Conservation (phyloP, 495 filamentous ascomycete genomes). For the Hypoxylon fragiforme region DNA sequence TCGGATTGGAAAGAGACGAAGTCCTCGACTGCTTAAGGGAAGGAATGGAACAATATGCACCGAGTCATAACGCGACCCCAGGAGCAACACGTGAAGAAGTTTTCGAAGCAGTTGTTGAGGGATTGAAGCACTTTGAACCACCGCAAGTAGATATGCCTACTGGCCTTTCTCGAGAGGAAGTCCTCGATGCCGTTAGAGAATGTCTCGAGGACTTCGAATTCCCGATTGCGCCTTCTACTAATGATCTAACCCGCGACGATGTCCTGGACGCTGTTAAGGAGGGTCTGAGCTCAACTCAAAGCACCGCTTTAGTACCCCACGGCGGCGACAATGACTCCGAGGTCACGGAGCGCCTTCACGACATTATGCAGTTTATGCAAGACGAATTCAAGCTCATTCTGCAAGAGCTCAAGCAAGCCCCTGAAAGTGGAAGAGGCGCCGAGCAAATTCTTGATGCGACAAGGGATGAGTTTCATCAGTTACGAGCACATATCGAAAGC, state of each 20-base stretch:
- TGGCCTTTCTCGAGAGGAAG: constrained; percentile 73
- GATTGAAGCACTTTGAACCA: constrained; percentile 73
- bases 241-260: constrained; percentile 55
- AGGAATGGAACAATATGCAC: constrained; percentile 76
- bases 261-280: constrained; percentile 59
- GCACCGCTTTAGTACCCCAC: constrained; percentile 40
- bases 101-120: constrained; percentile 77
- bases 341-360: constrained; percentile 72
- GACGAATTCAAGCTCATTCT: constrained; percentile 61
- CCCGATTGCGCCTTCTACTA: constrained; percentile 51
- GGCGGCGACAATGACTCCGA: constrained; percentile 51
- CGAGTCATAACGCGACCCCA: constrained; percentile 46
- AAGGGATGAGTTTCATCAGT: constrained; percentile 79
- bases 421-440: constrained; percentile 73
- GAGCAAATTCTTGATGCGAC: constrained; percentile 83
- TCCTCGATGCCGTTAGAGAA: constrained; percentile 73
- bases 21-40: constrained; percentile 82
- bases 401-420: constrained; percentile 72
- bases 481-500: constrained; percentile 73
- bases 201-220: constrained; percentile 77
- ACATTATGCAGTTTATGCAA: constrained; percentile 73
- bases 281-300: constrained; percentile 48
- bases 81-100: constrained; percentile 77
- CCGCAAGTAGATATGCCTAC: constrained; percentile 68
- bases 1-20: constrained; percentile 85